Percentiles rank a stretch among this genome's conserved stretches.
Conservation (phyloP, 257 asterid genomes). For the Salvia miltiorrhiza region DNA sequence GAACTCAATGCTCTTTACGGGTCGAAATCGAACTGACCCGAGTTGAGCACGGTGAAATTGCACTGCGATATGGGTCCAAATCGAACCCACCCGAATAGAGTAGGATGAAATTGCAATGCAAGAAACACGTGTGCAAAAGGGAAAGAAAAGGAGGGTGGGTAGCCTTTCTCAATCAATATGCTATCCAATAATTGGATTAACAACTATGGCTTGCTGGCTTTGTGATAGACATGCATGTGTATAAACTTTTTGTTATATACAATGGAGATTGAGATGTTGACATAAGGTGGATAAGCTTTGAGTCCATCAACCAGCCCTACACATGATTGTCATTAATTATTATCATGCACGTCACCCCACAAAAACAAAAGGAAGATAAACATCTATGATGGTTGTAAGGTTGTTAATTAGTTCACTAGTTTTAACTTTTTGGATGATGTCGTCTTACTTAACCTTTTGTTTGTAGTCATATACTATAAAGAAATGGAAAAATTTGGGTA, state of each 20-base stretch:
- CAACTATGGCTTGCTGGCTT: not conserved
- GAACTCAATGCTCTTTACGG: no score
- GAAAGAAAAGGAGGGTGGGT: not conserved
- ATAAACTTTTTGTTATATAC: not conserved
- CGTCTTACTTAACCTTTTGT: no score
- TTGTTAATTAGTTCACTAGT: no score
- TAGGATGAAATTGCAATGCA: not conserved
- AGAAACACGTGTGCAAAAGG: not conserved
- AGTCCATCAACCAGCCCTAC: constrained; percentile 1
- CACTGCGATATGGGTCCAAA: no score
- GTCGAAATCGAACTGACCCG: no score
- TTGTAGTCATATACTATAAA: no score
- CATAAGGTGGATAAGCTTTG: constrained; percentile 28
- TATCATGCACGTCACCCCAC: not conserved
- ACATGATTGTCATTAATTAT: no score
- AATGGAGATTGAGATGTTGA: constrained; percentile 18
- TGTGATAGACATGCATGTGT: not conserved
- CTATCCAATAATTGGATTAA: not conserved
- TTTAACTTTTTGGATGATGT: no score
- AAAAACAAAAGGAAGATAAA: not conserved
- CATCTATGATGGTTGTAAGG: no score
- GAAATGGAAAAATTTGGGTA: no score
- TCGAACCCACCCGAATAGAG: no score
- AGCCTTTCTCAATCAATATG: not conserved
- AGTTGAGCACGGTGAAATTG: no score